Evolutionary conservation across 2,329 filamentous ascomycete species (phyloP).

Genomic region (Colletotrichum paranaense): DNA sequence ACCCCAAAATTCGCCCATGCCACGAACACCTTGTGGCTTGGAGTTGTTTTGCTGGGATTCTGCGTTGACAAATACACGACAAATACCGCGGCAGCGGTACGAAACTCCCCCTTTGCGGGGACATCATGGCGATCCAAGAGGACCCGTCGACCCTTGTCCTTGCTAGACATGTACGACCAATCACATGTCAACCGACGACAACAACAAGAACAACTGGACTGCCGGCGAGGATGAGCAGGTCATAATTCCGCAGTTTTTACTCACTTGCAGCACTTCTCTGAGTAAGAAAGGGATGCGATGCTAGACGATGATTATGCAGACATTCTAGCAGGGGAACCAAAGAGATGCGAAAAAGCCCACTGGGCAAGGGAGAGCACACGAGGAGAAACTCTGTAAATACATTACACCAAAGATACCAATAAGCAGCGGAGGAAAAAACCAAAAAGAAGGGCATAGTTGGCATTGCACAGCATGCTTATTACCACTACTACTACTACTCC

Average conservation of each 20-base stretch:
- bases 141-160: neutral
- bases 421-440: conserved; percentile 14
- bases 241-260: neutral
- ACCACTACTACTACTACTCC: conserved; percentile 3
- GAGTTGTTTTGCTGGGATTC: neutral
- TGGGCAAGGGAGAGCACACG: conserved; percentile 1
- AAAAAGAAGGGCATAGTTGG: conserved; percentile 24
- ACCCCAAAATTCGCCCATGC: neutral
- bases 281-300: neutral
- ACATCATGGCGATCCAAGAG: neutral
- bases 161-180: neutral
- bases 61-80: neutral
- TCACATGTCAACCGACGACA: neutral
- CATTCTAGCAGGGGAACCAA: neutral
- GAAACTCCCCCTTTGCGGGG: neutral
- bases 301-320: neutral
- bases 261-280: neutral
- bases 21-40: neutral
- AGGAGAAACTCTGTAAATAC: conserved; percentile 26
- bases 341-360: conserved; percentile 1
- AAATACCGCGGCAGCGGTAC: neutral
- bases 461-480: conserved; percentile 27
- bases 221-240: neutral
- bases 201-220: neutral
- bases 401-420: conserved; percentile 31